Conservation (phyloP, 2,329 filamentous ascomycete species). For the Xylaria digitata region DNA sequence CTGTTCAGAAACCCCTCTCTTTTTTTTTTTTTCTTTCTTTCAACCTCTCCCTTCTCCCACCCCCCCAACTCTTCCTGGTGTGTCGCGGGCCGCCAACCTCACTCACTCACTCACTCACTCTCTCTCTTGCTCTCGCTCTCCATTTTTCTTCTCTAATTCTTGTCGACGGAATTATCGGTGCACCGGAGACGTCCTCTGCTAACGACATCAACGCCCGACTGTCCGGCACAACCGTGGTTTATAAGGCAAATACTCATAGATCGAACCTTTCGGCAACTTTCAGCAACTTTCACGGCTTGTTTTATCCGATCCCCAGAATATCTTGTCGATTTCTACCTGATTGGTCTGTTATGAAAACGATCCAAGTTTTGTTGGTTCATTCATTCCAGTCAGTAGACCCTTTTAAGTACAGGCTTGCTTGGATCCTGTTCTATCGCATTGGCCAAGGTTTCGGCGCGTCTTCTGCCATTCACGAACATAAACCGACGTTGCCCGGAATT, state of each 20-base stretch:
- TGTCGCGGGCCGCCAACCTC: constrained; percentile 48
- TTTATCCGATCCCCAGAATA: constrained; percentile 48
- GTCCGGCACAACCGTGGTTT: constrained; percentile 50
- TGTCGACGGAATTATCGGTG: constrained; percentile 31
- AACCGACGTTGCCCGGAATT: constrained; percentile 17
- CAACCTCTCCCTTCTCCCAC: constrained; percentile 51
- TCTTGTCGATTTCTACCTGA: constrained; percentile 46
- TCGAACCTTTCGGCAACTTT: constrained; percentile 47
- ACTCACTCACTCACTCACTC: constrained; percentile 36
- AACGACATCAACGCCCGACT: constrained; percentile 53
- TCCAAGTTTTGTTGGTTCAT: constrained; percentile 49
- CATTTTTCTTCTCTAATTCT: constrained; percentile 36
- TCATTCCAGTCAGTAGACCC: constrained; percentile 55
- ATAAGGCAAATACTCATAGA: constrained; percentile 53
- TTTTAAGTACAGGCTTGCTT: constrained; percentile 18
- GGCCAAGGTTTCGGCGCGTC: constrained; percentile 39
- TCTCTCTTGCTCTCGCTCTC: constrained; percentile 35
- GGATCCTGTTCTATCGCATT: constrained; percentile 26
- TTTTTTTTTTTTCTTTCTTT: constrained; percentile 46
- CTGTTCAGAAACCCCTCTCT: constrained; percentile 55
- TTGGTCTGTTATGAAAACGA: constrained; percentile 50
- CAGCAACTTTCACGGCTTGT: constrained; percentile 41
- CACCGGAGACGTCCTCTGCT: constrained; percentile 44
- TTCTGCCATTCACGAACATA: constrained; percentile 35
- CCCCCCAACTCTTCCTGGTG: constrained; percentile 46